Conservation (phyloP, 2,329 filamentous ascomycete genomes). For the Ophiosphaerella narmari region DNA sequence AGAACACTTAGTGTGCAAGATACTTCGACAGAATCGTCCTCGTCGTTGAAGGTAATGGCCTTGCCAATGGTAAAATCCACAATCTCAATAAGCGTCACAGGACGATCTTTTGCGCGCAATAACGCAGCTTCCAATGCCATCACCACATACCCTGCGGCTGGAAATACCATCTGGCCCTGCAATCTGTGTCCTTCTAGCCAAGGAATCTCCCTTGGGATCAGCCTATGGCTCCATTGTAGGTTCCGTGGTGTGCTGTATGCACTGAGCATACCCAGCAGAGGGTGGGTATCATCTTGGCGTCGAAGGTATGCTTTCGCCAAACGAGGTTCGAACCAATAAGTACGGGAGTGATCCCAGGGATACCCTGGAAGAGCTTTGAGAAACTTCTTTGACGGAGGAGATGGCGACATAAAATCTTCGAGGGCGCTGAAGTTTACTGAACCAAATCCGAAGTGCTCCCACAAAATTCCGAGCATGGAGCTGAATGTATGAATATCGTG, state of each 20-base stretch:
- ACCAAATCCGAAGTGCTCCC: no score
- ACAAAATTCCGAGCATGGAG: no score
- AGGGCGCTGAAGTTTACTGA: no score
- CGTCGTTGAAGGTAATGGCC: slow-evolving; percentile 13
- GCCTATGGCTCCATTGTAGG: slow-evolving; percentile 39
- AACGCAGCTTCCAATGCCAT: slow-evolving; percentile 37
- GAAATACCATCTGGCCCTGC: slow-evolving; percentile 47
- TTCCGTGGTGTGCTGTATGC: slow-evolving; percentile 7
- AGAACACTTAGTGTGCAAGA: neutral
- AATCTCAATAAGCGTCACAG: slow-evolving; percentile 13
- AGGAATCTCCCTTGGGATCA: slow-evolving; percentile 41
- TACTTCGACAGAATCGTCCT: neutral
- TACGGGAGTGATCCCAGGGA: no score
- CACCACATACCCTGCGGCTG: slow-evolving; percentile 49
- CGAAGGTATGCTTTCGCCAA: no score
- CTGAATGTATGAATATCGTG: no score
- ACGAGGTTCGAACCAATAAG: no score
- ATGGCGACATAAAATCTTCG: no score
- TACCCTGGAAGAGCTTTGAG: no score
- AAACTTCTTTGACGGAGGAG: no score
- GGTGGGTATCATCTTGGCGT: slow-evolving; percentile 9
- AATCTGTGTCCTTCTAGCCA: slow-evolving; percentile 15
- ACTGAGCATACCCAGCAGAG: slow-evolving; percentile 3
- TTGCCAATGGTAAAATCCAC: slow-evolving; percentile 13
- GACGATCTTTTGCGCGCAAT: neutral